Base-by-base conservation (phyloP, 495 filamentous ascomycete genomes). In the Penicillium pulvis region DNA sequence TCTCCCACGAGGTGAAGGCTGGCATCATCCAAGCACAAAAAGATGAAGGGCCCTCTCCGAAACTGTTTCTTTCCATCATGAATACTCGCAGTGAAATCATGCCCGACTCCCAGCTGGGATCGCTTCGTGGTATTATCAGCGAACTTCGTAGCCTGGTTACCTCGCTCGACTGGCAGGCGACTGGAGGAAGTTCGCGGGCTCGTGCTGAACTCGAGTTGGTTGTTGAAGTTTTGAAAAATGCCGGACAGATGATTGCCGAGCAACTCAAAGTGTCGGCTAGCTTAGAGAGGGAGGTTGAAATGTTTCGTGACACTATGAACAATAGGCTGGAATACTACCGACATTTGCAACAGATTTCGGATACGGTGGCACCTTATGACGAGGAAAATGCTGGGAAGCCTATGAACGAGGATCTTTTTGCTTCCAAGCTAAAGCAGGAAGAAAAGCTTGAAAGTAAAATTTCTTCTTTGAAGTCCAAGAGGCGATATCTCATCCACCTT, bases 281-380 rank as follows among this genome's bases (percentile, higher is more conserved):
- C 12, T 62, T 97, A 48, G 82, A 89, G 53, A 88, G 81, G 63
- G 93, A 97, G 63, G 67, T 92, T 5, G 86, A 93, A 36, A 69
- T 86, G 36, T 94, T 96, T 66, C 86, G 83, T 28, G 81, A 83
- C 35, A 84, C 88, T 0, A 89, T 91, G 81, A 97, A 97, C 63
- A 79, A 85, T 48, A 85, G 93, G 12, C 74, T 96, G 6, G 91
- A 93, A 41, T 97, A 88, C 59, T 97, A 97, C 70, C 84, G 88
- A 0, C 93, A 97, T 62, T 75, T 98, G 19, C 93, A 97, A 67
- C 81, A 83, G 17, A 84, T 97, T 35, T 97, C 93, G 0, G 92
- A 97, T 71, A 91, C 82, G 23, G 90, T 97, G 1, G 83, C 81
- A 9, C 87, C 88, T 8, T 88, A 88, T 44, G 86, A 90, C 59